Evolutionary conservation across 805 yeast species (phyloP), one percentile per base, ranked within the genome.

Genomic region (Ogataea minuta): DNA sequence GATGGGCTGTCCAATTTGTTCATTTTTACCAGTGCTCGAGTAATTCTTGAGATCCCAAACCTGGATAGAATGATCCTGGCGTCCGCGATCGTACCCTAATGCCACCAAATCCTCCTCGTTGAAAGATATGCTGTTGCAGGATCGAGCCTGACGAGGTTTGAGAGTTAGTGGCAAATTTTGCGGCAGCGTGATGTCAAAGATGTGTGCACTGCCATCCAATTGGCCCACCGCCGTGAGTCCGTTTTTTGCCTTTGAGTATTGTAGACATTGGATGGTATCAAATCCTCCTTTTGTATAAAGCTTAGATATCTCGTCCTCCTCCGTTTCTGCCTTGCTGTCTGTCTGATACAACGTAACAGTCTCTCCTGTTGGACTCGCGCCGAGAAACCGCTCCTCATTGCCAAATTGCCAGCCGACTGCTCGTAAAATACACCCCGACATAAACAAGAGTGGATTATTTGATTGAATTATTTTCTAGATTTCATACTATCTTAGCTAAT

Each of bases 311-410:
- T 37, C 36, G 9, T 74, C 77, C 33, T 74, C 74, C 36, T 77
- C 82, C 7, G 54, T 40, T 6, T 39, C 27, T 2, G 58, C 43
- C 9, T 57, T 54, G 23, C 67, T 66, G 46, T 72, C 65, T 0
- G 84, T 78, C 46, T 74, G 76, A 53, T 81, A 82, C 9, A 85
- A 68, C 0, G 82, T 65, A 2, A 87, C 81, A 50, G 84, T 91
- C 56, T 89, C 96, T 2, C 95, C 81, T 20, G 85, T 71, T 2
- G 95, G 93, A 47, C 78, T 82, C 6, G 83, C 81, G 0, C 85
- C 80, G 9, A 85, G 60, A 51, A 77, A 81, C 34, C 71, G 72
- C 53, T 81, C 85, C 30, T 70, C 72, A 30, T 62, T 61, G 6
- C 72, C 77, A n/a, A 53, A 49, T 41, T 77, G 79, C 89, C 89